Conservation (phyloP, 2,329 filamentous ascomycete genomes). For the Phaeosphaeria sp. region DNA sequence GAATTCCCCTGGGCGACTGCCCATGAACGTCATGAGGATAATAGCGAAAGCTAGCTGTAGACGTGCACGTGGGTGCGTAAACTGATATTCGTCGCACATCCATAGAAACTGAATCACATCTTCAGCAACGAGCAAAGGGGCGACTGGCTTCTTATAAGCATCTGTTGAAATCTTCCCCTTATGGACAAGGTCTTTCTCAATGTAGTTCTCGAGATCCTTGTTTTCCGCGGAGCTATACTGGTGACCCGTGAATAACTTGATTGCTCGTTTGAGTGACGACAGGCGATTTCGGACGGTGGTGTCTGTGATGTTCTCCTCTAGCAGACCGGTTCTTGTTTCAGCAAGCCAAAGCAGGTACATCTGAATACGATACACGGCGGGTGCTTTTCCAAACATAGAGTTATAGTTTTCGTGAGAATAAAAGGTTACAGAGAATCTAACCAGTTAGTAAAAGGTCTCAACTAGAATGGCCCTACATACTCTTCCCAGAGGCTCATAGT, state of each 20-base stretch:
- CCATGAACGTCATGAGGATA: neutral
- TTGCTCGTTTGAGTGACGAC: constrained; percentile 8
- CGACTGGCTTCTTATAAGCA: constrained; percentile 9
- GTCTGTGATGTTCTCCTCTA: constrained; percentile 15
- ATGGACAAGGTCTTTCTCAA: neutral
- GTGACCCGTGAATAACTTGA: constrained; percentile 11
- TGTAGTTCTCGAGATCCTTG: constrained; percentile 1
- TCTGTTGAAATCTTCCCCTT: constrained; percentile 1
- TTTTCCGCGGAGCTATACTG: constrained; percentile 11
- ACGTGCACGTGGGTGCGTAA: constrained; percentile 4
- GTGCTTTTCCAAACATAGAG: neutral
- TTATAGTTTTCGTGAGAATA: neutral
- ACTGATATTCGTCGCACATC: constrained; percentile 12
- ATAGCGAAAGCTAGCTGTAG: constrained; percentile 12
- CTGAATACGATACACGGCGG: neutral
- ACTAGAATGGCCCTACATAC: neutral
- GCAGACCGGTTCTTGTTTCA: constrained; percentile 2
- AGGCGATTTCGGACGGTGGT: constrained; percentile 10
- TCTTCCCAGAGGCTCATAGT: neutral
- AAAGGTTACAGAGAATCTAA: neutral
- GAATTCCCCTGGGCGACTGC: constrained; percentile 5
- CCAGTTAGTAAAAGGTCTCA: neutral
- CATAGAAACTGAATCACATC: constrained; percentile 14
- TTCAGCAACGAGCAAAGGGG: constrained; percentile 5
- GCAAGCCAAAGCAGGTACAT: constrained; percentile 11